Base-by-base conservation (phyloP, 768 basidiomycete species). In the Roridomyces roridus region DNA sequence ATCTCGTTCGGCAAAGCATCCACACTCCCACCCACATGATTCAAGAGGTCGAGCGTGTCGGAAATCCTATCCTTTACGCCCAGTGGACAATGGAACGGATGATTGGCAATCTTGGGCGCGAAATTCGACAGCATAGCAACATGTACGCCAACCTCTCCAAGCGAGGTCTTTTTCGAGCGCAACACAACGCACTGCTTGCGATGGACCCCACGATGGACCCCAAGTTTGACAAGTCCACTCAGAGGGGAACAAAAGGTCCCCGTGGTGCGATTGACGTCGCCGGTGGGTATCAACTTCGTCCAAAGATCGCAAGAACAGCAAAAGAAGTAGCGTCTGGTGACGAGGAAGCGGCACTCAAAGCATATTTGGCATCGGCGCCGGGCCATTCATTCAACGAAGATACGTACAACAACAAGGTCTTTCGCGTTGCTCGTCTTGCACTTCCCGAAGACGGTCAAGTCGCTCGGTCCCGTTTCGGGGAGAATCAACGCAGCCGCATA, bases 61-160 rank as follows among this genome's bases (percentile, higher is more conserved):
- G 73, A 2, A 66, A 67, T 1, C 48, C 51, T 4, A 58, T 61
- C 18, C 65, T 51, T 25, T 61, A 53, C 26, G 45, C 72, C 11
- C 69, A 73, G 41, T 74, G 66, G 66, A 68, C 64, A 1, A 66
- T 74, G 54, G 71, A 72, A 36, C 6, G 51, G 1, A 63, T 60
- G 2, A 68, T 72, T 18, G 62, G 72, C 4, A 70, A 65, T 20
- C 64, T 72, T 47, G 68, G 66, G 3, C 39, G 58, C 18, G 65
- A 73, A 40, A 68, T 71, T 5, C 24, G 45, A 7, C 67, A 68
- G 31, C 65, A 45, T 6, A 65, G 52, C 0, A 49, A 70, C 21
- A 59, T 60, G 6, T 70, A 52, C 37, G 53, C 57, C 1, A 73
- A 73, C 48, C 63, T 74, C n/a, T 44, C 71, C n/a, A 44, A 67